Conservation (phyloP, 163 green algal species). For the Picocystis sp. region DNA sequence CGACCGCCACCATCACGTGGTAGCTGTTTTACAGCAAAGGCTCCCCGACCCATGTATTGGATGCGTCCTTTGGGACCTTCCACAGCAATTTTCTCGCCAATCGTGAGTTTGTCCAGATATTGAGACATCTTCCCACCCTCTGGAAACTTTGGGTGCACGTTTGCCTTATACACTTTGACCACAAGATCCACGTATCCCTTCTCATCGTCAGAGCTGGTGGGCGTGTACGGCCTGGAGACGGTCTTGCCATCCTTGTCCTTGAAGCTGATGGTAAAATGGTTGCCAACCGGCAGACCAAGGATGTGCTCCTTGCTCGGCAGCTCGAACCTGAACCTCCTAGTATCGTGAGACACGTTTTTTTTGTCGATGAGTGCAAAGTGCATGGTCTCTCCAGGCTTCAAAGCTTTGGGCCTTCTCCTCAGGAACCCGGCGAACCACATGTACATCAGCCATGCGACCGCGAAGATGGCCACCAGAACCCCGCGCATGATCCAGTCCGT, state of each 20-base stretch:
- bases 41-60: constrained; percentile 9
- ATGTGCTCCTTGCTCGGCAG: constrained; percentile 6
- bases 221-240: constrained; percentile 17
- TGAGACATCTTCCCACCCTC: constrained; percentile 13
- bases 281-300: constrained; percentile 13
- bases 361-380: constrained; percentile 8
- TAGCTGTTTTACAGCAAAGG: constrained; percentile 6
- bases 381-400: too few relatives aligned
- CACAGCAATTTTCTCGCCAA: constrained; percentile 9
- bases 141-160: too few relatives aligned
- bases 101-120: constrained; percentile 8
- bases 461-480: too few relatives aligned
- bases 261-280: constrained; percentile 9
- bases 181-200: constrained; percentile 13
- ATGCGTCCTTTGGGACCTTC: constrained; percentile 12
- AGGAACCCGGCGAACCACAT: too few relatives aligned
- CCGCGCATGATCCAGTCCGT: too few relatives aligned
- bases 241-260: constrained; percentile 8
- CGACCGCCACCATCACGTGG: too few relatives aligned
- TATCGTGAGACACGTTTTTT: constrained; percentile 12
- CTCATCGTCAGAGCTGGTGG: constrained; percentile 6
- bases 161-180: constrained; percentile 14
- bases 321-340: constrained; percentile 10
- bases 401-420: too few relatives aligned
- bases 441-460: too few relatives aligned